A percentile compares a stretch with the other conserved stretches of the same genome.
Evolutionary conservation across 257 asterid genomes (phyloP).

Genomic region (Nicotiana benthamiana): DNA sequence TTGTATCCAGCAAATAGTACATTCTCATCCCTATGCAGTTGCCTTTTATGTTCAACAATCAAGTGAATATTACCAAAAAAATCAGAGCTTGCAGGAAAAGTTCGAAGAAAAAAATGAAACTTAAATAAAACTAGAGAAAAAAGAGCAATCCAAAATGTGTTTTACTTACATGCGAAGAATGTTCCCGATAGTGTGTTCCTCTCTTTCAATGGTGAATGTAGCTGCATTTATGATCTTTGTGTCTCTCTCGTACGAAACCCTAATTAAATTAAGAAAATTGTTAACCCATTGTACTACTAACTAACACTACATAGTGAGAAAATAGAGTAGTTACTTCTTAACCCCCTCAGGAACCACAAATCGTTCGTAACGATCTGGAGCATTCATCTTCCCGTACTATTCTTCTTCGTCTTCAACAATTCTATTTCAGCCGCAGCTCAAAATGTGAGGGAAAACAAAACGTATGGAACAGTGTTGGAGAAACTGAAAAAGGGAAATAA

Average conservation of each 20-base stretch:
- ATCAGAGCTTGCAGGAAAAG: background rate
- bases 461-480: no score
- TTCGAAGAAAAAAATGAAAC: background rate
- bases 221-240: slow-evolving; percentile 93
- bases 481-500: no score
- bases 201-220: slow-evolving; percentile 82
- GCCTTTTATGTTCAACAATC: slow-evolving; percentile 38
- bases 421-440: no score
- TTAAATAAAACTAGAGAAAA: background rate
- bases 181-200: slow-evolving; percentile 90
- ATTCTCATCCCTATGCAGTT: slow-evolving; percentile 76
- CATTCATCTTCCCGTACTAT: slow-evolving; percentile 17
- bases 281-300: no score
- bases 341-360: slow-evolving; percentile 93
- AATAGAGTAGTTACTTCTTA: slow-evolving; percentile 28
- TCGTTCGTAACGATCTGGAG: slow-evolving; percentile 85
- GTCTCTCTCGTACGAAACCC: slow-evolving; percentile 96
- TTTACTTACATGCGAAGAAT: slow-evolving; percentile 67
- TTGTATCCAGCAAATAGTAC: slow-evolving; percentile 92
- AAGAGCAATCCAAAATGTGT: no score
- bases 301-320: no score
- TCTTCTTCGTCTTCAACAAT: background rate
- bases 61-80: background rate
- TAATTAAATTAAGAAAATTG: background rate
- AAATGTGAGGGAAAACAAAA: no score